Conservation (phyloP, 163 green algal species). For the Dunaliella salina region DNA sequence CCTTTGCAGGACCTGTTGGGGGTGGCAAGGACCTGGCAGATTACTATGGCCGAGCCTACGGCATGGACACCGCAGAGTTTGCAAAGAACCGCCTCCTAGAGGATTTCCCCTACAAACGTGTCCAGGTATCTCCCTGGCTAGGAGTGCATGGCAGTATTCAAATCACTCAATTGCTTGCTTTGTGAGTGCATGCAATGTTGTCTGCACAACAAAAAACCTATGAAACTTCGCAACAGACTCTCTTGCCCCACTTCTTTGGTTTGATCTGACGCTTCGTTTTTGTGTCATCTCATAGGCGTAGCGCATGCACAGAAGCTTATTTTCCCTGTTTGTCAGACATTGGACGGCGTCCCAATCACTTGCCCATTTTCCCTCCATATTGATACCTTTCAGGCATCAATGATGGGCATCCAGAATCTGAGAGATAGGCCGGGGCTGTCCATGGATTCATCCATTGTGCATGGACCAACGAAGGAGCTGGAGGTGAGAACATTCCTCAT, state of each 20-base stretch:
- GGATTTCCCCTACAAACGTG: background rate
- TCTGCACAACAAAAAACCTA: too few relatives aligned
- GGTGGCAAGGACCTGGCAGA: background rate
- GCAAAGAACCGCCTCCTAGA: conserved; percentile 2
- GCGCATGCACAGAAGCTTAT: too few relatives aligned
- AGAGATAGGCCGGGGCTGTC: conserved; percentile 10
- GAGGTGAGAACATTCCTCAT: background rate
- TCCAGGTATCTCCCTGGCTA: background rate
- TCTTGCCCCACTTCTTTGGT: too few relatives aligned
- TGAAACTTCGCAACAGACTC: too few relatives aligned
- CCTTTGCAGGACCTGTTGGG: background rate
- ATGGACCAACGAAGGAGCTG: background rate
- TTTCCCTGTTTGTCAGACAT: too few relatives aligned
- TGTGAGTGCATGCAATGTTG: too few relatives aligned
- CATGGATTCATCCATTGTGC: conserved; percentile 10
- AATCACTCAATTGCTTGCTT: too few relatives aligned
- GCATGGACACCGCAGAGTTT: conserved; percentile 7
- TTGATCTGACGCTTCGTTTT: too few relatives aligned
- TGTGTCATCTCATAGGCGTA: too few relatives aligned
- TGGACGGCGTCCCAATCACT: too few relatives aligned
- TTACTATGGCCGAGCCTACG: conserved; percentile 2
- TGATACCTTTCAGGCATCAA: background rate
- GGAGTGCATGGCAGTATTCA: too few relatives aligned
- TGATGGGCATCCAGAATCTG: conserved; percentile 19
- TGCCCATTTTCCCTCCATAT: too few relatives aligned